Base-by-base conservation (phyloP, 257 asterid genomes). In the Nicotiana benthamiana region DNA sequence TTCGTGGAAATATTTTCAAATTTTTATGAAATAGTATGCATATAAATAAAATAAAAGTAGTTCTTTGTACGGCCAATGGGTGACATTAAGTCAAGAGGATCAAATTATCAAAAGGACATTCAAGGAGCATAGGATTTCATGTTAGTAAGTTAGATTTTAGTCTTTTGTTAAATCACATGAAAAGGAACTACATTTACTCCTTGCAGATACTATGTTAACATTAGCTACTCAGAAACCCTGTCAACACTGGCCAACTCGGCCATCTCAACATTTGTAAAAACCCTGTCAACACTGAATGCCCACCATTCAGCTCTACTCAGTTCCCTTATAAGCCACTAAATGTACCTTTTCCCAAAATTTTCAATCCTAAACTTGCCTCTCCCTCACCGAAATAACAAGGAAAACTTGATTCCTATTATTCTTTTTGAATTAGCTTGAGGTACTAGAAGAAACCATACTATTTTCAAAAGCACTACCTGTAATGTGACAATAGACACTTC, bases 121-220 rank as follows among this genome's bases (percentile, higher is more conserved):
- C 53, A 2, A 48, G 53, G 59, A 15, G 59, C 20, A 13, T 52
- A 52, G 8, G n/a, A 52, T 52, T 52, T 52, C n/a, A 52, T 52
- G 59, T 17, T 17, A 6, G 2, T 52, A 52, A 52, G 6, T 0
- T 52, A 1, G 57, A 52, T 52, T 52, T 52, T 52, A 3, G 7
- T 52, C n/a, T 13, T 52, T 90, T 91, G 66, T 87, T 89, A 51
- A 48, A 48, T 48, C 16, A 48, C 4, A 48, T 48, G 54, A 48
- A 34, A 34, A 5, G 1, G 40, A 34, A 34, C 40, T 34, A 34
- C 6, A 34, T 34, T 34, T 34, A 34, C 40, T 9, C 40, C 8
- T 34, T 34, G 9, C 40, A 34, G 40, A 34, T 30, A 30, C 34
- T 30, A 30, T 34, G 40, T 5, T 34, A 34, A 6, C 46, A 64